Percentiles rank a stretch among this genome's conserved stretches.
Conservation (phyloP, 2,329 filamentous ascomycete genomes). For the Lachnellula subtilissima region DNA sequence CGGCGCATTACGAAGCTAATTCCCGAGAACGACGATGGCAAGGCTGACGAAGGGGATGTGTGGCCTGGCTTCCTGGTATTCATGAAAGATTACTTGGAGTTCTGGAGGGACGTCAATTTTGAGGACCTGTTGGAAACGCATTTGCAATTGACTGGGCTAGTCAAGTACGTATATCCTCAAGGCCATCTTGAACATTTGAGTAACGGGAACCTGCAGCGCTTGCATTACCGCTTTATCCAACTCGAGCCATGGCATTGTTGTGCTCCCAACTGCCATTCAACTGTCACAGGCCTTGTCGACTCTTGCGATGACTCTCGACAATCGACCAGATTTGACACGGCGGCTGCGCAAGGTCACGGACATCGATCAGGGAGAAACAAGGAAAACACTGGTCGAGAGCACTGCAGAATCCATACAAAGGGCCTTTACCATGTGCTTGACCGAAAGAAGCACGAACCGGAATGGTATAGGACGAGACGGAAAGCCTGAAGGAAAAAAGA, state of each 20-base stretch:
- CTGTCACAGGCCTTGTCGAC: constrained; percentile 75
- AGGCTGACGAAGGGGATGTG: constrained; percentile 57
- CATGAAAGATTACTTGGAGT: constrained; percentile 74
- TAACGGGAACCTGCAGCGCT: constrained; percentile 48
- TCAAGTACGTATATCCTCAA: constrained; percentile 55
- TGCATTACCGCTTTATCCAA: constrained; percentile 79
- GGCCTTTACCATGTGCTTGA: constrained; percentile 85
- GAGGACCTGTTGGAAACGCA: constrained; percentile 72
- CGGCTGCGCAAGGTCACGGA: constrained; percentile 49
- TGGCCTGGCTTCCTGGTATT: constrained; percentile 79
- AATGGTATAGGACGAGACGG: constrained; percentile 48
- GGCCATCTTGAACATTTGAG: neutral
- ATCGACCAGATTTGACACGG: constrained; percentile 70
- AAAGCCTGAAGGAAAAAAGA: constrained; percentile 75
- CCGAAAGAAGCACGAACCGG: constrained; percentile 66
- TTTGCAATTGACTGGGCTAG: constrained; percentile 64
- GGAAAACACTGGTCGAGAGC: constrained; percentile 76
- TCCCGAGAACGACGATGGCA: constrained; percentile 59
- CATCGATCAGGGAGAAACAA: constrained; percentile 58
- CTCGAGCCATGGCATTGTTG: constrained; percentile 70
- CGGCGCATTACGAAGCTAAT: constrained; percentile 59
- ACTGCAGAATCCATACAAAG: constrained; percentile 86
- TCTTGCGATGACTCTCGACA: constrained; percentile 79
- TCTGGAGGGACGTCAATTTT: constrained; percentile 75
- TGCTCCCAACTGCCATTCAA: constrained; percentile 78